These are phyloP conservation scores for Leishmania martiniquensis DNA, from an alignment of 208 protist genomes.

Conservation along the genomic window DNA sequence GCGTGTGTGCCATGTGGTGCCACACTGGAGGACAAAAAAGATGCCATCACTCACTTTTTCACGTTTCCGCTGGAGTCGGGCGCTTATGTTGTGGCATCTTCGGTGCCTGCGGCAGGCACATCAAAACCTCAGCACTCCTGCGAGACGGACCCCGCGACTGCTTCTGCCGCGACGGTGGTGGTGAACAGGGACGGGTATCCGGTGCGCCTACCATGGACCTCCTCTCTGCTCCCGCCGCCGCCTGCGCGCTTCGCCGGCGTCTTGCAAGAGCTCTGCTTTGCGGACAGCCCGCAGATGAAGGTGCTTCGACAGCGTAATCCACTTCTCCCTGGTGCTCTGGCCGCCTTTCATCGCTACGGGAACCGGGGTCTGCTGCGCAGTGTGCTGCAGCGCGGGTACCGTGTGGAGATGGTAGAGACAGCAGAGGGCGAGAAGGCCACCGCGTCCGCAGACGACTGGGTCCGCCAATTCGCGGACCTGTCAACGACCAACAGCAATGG, in stretches of 20 bases:
- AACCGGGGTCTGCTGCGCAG: slow-evolving; percentile 67
- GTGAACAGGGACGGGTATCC: slow-evolving; percentile 31
- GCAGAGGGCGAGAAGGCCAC: slow-evolving; percentile 8
- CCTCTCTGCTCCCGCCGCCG: slow-evolving; percentile 18
- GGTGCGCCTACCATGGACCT: slow-evolving; percentile 4
- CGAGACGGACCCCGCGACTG: background rate
- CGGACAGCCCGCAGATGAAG: slow-evolving; percentile 20
- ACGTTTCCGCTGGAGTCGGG: slow-evolving; percentile 38
- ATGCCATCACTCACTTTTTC: slow-evolving; percentile 40
- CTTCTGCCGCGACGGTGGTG: background rate
- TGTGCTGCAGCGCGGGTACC: slow-evolving; percentile 55
- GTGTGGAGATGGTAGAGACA: slow-evolving; percentile 34
- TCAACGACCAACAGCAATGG: background rate
- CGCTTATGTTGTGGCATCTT: background rate
- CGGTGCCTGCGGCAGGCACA: background rate
- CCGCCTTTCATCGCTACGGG: slow-evolving; percentile 58
- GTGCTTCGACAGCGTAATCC: slow-evolving; percentile 42
- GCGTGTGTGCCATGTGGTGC: background rate
- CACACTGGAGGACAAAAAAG: slow-evolving; percentile 8
- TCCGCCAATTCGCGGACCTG: slow-evolving; percentile 13
- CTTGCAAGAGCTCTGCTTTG: slow-evolving; percentile 12
- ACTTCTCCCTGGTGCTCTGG: slow-evolving; percentile 50
- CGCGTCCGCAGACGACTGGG: slow-evolving; percentile 6
- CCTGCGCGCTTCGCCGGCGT: slow-evolving; percentile 25
- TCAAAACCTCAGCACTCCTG: background rate